Conservation (phyloP, 2,329 filamentous ascomycete genomes). For the Penicillium sumatraense region DNA sequence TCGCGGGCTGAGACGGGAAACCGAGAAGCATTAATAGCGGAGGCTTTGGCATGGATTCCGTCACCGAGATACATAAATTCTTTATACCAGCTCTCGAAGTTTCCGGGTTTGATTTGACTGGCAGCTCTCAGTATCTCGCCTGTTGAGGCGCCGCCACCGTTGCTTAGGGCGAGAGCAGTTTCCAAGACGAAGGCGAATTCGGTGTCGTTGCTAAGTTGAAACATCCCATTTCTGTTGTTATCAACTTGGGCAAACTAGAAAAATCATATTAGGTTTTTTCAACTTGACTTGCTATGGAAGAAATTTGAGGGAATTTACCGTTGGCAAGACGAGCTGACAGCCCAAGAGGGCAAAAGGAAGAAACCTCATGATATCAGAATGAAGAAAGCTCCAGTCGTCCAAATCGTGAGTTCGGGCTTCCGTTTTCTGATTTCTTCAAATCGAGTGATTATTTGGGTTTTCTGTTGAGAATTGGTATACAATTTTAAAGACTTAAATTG, state of each 20-base stretch:
- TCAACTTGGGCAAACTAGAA: neutral
- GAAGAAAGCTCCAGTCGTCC: neutral
- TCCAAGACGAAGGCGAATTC: neutral
- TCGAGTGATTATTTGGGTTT: neutral
- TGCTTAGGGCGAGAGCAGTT: neutral
- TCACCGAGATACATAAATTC: slow-evolving; percentile 1
- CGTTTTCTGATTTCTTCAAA: neutral
- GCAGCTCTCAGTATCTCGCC: slow-evolving; percentile 2
- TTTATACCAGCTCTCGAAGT: slow-evolving; percentile 4
- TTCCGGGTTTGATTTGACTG: neutral
- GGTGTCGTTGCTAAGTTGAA: neutral
- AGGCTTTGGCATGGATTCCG: neutral
- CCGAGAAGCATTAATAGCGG: neutral
- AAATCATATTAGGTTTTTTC: neutral
- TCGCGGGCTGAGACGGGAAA: slow-evolving; percentile 8
- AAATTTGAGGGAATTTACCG: neutral
- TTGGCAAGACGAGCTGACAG: neutral
- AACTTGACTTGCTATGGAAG: neutral
- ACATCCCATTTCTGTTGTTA: neutral
- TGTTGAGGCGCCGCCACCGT: neutral
- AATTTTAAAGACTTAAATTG: neutral
- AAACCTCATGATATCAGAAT: neutral
- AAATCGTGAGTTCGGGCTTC: neutral
- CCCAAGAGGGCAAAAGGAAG: neutral
- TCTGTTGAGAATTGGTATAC: neutral